Evolutionary conservation across 2,329 filamentous ascomycete genomes (phyloP), one percentile per base, ranked within the genome.

Genomic region (Exophiala calicioides): DNA sequence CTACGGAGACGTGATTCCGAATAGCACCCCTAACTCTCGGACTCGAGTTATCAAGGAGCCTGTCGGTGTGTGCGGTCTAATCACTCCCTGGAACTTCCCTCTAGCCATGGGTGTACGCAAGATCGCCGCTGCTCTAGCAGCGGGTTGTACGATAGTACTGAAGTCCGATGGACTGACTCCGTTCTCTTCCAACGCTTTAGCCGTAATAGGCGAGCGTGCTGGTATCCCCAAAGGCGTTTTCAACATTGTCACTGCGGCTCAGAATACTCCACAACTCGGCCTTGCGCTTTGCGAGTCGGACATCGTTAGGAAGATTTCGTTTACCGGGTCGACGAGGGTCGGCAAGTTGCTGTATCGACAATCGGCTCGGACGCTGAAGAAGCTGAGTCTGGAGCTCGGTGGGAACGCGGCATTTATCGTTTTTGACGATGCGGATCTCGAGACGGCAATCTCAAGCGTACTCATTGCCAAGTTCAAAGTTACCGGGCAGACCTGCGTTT

Each of bases 1-100:
- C 0, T 71, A 73, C 41, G 79, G 77, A 16, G 71, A 74, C 42
- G 76, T 71, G 1, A 77, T 81, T 24, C 72, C 75, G 5, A 77
- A 85, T 12, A 82, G 78, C 6, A 71, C 84, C 1, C 74, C 84
- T 1, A 82, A 81, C 3, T 90, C 90, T 67, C 77, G 88, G 44
- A 80, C 91, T 10, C 79, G 84, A 56, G 91, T 86, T 0, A 69
- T 88, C 62, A 90, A 88, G 69, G 85, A 94, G 68, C 88, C 89
- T 0, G 81, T 94, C 12, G 89, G 88, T 41, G 88, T 94, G 9
- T 88, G 84, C 62, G 88, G 84, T 3, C 70, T 91, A 38, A 88
- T 94, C 53, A 90, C 87, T 9, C 88, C 89, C 67, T 93, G 88
- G 88, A 94, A 94, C 70, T 94, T 93, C 61, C 85, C 85, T 10